These are phyloP conservation scores for Botrytis sinoallii DNA, from an alignment of 2,329 filamentous ascomycete species.

Conservation along the genomic window DNA sequence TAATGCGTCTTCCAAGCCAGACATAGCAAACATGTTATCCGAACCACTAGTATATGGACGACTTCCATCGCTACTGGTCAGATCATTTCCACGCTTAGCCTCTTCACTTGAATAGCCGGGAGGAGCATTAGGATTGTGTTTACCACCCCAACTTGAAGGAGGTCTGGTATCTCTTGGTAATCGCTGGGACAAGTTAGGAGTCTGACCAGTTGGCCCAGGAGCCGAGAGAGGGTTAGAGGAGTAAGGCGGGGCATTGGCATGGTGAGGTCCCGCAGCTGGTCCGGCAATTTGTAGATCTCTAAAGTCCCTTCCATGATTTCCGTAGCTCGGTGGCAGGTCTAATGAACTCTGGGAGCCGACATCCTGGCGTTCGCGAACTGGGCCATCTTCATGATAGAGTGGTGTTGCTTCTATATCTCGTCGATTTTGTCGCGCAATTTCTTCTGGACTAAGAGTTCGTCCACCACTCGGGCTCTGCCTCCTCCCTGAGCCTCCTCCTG, in stretches of 20 bases:
- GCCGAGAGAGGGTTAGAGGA: accelerated
- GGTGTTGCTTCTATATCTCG: background rate
- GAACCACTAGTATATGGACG: background rate
- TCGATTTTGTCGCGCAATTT: background rate
- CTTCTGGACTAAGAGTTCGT: background rate
- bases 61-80: background rate
- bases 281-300: too few relatives aligned
- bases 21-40: background rate
- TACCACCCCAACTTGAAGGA: background rate
- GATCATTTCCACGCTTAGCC: background rate
- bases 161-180: too few relatives aligned
- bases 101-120: background rate
- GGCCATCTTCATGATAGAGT: background rate
- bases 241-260: background rate
- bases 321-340: background rate
- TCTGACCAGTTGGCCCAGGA: background rate
- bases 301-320: too few relatives aligned
- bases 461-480: background rate
- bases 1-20: background rate
- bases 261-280: background rate
- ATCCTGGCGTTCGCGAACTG: too few relatives aligned
- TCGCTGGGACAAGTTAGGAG: background rate
- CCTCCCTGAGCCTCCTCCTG: background rate
- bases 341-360: too few relatives aligned
- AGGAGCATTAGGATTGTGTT: background rate